These are phyloP conservation scores for Peribolospora baueri DNA, from an alignment of 768 basidiomycete genomes.

Conservation along the genomic window DNA sequence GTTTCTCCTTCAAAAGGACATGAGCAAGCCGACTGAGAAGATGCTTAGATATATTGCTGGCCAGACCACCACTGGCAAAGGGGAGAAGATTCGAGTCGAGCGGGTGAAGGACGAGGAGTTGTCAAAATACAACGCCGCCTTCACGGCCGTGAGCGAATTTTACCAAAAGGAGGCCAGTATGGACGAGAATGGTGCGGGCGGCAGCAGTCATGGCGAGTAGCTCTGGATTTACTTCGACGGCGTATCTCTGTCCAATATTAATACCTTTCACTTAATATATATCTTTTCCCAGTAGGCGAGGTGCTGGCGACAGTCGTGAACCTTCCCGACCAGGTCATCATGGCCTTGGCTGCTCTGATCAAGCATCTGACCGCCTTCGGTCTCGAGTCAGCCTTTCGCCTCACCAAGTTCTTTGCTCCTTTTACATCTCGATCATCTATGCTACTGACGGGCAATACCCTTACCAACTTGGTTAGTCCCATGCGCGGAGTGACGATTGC, in stretches of 20 bases:
- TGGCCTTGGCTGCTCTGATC: conserved; percentile 50
- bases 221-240: neutral
- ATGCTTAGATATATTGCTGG: conserved; percentile 42
- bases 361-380: conserved; percentile 46
- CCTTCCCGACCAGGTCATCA: conserved; percentile 34
- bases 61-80: conserved; percentile 9
- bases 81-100: conserved; percentile 42
- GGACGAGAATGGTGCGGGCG: neutral
- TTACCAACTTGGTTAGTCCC: conserved; percentile 31
- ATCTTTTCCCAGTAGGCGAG: conserved; percentile 24
- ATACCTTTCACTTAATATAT: too few species aligned
- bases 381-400: conserved; percentile 51
- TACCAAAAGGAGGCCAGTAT: conserved; percentile 16
- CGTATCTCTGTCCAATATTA: too few species aligned
- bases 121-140: neutral
- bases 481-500: neutral
- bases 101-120: neutral
- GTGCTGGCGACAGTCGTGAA: conserved; percentile 37
- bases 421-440: conserved; percentile 61
- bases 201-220: neutral
- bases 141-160: conserved; percentile 16
- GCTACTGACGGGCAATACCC: conserved; percentile 67
- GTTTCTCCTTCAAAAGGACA: conserved; percentile 24
- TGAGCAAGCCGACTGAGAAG: conserved; percentile 48
- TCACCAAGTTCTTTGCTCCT: conserved; percentile 45